Base-by-base conservation (phyloP, 2,329 filamentous ascomycete genomes). In the Trichoderma sp. region DNA sequence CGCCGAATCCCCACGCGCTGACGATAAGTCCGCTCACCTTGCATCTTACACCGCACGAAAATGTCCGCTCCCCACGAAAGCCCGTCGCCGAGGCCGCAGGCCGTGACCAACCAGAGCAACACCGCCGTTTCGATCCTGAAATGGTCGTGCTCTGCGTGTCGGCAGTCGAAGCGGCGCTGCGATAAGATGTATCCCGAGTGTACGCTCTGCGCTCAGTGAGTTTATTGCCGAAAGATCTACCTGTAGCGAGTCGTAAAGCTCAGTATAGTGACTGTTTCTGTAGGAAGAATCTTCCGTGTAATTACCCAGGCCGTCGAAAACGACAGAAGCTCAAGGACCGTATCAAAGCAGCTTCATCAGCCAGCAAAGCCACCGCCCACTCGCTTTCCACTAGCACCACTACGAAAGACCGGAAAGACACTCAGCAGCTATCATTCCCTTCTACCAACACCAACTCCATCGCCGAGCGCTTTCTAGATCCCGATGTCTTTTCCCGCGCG, bases 281-380 rank as follows among this genome's bases (percentile, higher is more conserved):
- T 51, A 67, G 66, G n/a, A 65, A 66, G 17, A 52, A 65, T 19
- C 5, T 48, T 30, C 21, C 41, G 7, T 67, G 66, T 59, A 59
- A 63, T 21, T 67, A 67, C 44, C 66, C 66, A 7, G 63, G 57
- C 9, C 66, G 57, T n/a, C 63, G 66, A 5, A 67, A 65, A 15
- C 24, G 59, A 24, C 39, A 44, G 1, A 62, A 62, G 7, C 43
- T 28, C n/a, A 59, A 47, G 63, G 19, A 43, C 14, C n/a, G 21
- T 43, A 45, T 19, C 9, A 54, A 34, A 30, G 14, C 21, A 50
- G 30, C 50, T 15, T 19, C 50, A 19, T 21, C 47, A 1, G 15
- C 7, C 9, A 7, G 12, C 10, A 47, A 28, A 15, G 12, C 41
- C 19, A 7, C 17, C 14, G 7, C 50, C 3, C 24, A 56, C 7